Evolutionary conservation across 148 eudicot species (phyloP), one percentile per base, ranked within the genome.

Genomic region (Persicaria maculosa): DNA sequence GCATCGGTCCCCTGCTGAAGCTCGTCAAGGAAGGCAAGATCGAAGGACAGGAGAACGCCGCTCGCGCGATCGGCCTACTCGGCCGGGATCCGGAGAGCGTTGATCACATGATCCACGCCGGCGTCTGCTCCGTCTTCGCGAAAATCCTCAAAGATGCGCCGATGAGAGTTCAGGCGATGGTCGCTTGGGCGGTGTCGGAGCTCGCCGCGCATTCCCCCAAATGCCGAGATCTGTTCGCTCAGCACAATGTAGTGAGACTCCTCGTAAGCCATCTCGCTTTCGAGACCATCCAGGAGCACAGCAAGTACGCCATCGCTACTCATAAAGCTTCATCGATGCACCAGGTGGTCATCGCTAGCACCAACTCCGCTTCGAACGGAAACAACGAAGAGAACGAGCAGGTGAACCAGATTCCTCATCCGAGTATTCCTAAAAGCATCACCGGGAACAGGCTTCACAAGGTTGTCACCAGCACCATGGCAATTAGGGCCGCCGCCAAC

Each of bases 1-100:
- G 98, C 0, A 88, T 92, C 0, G 97, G 85, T 0, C 98, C 98
- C 1, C 65, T 95, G 44, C 69, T 90, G 65, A 90, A 84, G 44
- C 67, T 95, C 7, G 59, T 92, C 0, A 95, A 91, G 72, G 98
- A 95, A 69, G 97, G 97, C 20, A 87, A 84, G 71, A 20, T 81
- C n/a, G 98, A 95, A 40, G 98, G 93, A 9, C 97, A 90, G 55
- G 98, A 95, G 81, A 87, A 84, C 78, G 98, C 98, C 5, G 98
- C 90, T 0, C 75, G 75, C 16, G 98, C 97, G 0, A 79, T 95
- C 14, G 98, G 98, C 17, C 55, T 90, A 2, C 72, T 95, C 43
- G 98, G 97, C 0, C 77, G 84, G 0, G 96, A 91, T 73, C 84
- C 86, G 0, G 97, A 95, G 52, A 87, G 93, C 46, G 93, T 88